These are phyloP conservation scores for Ophiostoma novo-ulmi DNA, from an alignment of 2,329 filamentous ascomycete genomes.

Conservation along the genomic window DNA sequence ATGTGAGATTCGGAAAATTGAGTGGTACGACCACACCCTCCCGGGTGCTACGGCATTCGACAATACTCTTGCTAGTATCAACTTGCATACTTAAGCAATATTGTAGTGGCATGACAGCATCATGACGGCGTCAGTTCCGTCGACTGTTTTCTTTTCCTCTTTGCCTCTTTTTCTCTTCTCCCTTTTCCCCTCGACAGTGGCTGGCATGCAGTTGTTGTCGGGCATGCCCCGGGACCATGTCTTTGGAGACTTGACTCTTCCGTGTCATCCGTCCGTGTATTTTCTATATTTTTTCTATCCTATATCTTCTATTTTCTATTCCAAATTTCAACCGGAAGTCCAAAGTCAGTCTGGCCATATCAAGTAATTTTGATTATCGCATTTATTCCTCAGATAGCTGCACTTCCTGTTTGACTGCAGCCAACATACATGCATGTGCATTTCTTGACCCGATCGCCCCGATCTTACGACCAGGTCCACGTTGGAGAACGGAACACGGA, in stretches of 20 bases:
- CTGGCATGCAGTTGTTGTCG: too few species aligned
- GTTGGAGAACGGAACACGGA: background rate
- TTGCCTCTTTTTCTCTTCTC: background rate
- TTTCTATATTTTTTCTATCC: too few species aligned
- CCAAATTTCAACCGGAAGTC: too few species aligned
- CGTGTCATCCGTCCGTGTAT: background rate
- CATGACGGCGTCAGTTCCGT: too few species aligned
- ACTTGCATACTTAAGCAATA: too few species aligned
- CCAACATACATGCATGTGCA: background rate
- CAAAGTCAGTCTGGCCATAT: background rate
- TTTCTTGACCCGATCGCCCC: background rate
- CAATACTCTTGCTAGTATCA: background rate
- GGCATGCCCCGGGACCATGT: too few species aligned
- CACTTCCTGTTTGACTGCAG: background rate
- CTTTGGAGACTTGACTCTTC: background rate
- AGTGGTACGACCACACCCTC: background rate
- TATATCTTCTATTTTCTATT: too few species aligned
- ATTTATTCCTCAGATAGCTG: background rate
- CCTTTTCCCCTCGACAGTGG: background rate
- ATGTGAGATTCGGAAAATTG: background rate
- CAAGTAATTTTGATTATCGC: background rate
- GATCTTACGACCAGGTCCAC: background rate
- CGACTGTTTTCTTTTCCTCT: too few species aligned
- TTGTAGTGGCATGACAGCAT: too few species aligned
- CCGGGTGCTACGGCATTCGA: background rate